Base-by-base conservation (phyloP, 2,329 filamentous ascomycete species). In the Aaosphaeria arxii region DNA sequence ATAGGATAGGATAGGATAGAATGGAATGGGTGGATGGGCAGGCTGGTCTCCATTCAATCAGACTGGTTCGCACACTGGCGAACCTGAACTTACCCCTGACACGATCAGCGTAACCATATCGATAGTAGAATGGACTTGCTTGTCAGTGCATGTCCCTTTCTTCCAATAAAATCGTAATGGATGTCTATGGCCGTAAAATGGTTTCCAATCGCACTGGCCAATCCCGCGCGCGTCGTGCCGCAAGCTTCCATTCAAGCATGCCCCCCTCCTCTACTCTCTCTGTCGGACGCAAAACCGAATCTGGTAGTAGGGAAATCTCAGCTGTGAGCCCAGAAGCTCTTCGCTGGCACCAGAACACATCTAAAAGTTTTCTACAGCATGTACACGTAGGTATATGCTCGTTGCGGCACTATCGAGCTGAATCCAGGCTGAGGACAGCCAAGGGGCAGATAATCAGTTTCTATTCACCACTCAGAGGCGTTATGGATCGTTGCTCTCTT, bases 131-230 rank as follows among this genome's bases (percentile, higher is more conserved):
- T 59, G 44, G 63, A 4, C n/a, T 49, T 48, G 43, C 47, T 50
- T 48, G 42, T 36, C 46, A 33, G 36, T 54, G 56, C 50, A 51
- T 55, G 61, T 55, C 62, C 62, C 17, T 24, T 24, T 24, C 17
- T 24, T 24, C 17, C 17, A 24, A 24, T 24, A 24, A 24, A 24
- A 24, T 24, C 17, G 17, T 24, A 24, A 24, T 24, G 17, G 17
- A 24, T 24, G 17, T 24, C 17, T 24, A 24, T 24, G 17, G 17
- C 17, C 17, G 17, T 24, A 24, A 24, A 24, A 24, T 24, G 17
- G 62, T 63, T 62, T 30, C 52, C 51, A 44, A 45, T 55, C 45
- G 36, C 45, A 40, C 51, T 35, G 44, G 45, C 48, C 61, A 59
- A 62, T 55, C 58, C 57, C 56, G 54, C 61, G 43, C 42, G 41